Evolutionary conservation across 2,329 filamentous ascomycete species (phyloP).

Genomic region (Diaporthe batatas): DNA sequence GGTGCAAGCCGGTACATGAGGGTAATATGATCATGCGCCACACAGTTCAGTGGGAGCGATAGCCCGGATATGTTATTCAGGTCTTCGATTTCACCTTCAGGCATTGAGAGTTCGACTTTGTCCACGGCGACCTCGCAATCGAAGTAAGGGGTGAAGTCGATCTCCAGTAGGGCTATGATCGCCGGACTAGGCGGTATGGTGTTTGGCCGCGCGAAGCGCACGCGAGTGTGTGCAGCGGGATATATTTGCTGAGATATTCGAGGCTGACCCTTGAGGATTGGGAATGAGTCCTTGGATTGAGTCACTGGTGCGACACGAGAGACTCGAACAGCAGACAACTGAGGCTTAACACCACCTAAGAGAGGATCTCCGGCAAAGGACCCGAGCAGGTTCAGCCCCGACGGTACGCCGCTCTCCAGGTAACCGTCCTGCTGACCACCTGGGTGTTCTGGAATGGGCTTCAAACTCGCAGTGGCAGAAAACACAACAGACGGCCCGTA

Average conservation of each 20-base stretch:
- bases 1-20: conserved; percentile 78
- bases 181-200: conserved; percentile 69
- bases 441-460: conserved; percentile 60
- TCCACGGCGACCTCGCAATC: conserved; percentile 75
- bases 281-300: conserved; percentile 70
- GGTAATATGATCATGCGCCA: conserved; percentile 80
- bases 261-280: conserved; percentile 74
- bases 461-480: conserved; percentile 70
- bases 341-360: conserved; percentile 72
- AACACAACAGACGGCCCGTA: conserved; percentile 77
- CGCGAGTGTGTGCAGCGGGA: conserved; percentile 78
- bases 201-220: conserved; percentile 77
- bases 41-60: conserved; percentile 70
- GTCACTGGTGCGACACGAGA: conserved; percentile 79
- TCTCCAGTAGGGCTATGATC: conserved; percentile 77
- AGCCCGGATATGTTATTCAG: conserved; percentile 66
- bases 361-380: conserved; percentile 77
- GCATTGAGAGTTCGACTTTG: conserved; percentile 68
- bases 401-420: conserved; percentile 76
- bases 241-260: conserved; percentile 74
- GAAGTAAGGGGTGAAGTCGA: conserved; percentile 80
- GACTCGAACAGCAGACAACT: conserved; percentile 79
- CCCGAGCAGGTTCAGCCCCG: conserved; percentile 82
- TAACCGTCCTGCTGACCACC: conserved; percentile 69
- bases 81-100: conserved; percentile 70